Evolutionary conservation across 1,284 basidiomycete genomes (phyloP), one percentile per base, ranked within the genome.

Genomic region (Heterobasidion parviporum): DNA sequence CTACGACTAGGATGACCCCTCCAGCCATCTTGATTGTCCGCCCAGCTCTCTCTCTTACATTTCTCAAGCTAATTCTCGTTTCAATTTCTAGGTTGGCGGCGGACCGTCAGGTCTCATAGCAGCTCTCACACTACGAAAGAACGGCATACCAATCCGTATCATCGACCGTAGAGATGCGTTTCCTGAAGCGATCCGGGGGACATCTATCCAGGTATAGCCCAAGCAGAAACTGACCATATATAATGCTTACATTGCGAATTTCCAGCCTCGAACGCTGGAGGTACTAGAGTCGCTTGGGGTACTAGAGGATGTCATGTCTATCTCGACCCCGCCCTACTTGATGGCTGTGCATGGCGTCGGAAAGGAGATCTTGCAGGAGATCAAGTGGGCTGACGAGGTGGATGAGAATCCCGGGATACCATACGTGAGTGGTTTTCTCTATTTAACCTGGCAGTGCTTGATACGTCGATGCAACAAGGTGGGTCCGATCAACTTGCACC

Each of bases 91-190:
- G 66, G 60, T 62, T 33, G 66, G 65, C 41, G 61, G 62, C 3
- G 65, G 65, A 1, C 66, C 66, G 33, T 54, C 63, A 8, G 65
- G 66, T 1, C 60, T 67, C 4, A 57, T 66, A 32, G 47, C 62
- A n/a, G 65, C 65, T 7, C 54, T 68, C 10, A 53, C 56, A 15
- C 58, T 67, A 38, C 52, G 57, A 32, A 59, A 61, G 55, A 66
- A 61, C 55, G 61, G 61, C 18, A 56, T 66, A 36, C 54, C 49
- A 38, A 53, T 64, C 10, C 64, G 64, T n/a, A 54, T 66, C 47
- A 62, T 66, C 47, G 66, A 68, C 18, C 60, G 57, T 8, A 57
- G 54, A 34, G 53, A 56, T 8, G 36, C 16, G 6, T 60, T 58
- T 45, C 62, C 63, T 51, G 55, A 54, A 6, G 64, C 62, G 16